phyloP scores from a whole-genome alignment of 2,329 filamentous ascomycete genomes.

The Ceratocystis variospora region DNA sequence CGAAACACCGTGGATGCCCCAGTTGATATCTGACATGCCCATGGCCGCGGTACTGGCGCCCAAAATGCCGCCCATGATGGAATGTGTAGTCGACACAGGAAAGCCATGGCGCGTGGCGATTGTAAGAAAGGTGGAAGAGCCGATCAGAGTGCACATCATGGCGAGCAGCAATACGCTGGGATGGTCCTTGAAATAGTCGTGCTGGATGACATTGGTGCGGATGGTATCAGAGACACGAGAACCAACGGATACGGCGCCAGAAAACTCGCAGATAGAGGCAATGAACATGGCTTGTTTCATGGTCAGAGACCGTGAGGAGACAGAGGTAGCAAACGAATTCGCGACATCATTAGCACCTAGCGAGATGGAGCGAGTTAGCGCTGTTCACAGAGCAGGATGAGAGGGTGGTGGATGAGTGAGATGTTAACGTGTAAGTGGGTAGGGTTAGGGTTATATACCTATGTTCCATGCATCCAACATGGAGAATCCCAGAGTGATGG shows the following conservation, averaged over 20 bases:
- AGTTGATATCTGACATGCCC: constrained; percentile 28
- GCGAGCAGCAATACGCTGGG: constrained; percentile 38
- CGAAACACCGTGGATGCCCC: constrained; percentile 28
- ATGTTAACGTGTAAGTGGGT: neutral
- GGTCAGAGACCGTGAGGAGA: constrained; percentile 34
- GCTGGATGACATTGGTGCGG: constrained; percentile 34
- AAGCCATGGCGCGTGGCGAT: constrained; percentile 37
- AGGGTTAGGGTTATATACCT: constrained; percentile 26
- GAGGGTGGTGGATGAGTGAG: neutral
- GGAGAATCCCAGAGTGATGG: constrained; percentile 41
- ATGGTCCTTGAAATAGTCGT: constrained; percentile 30
- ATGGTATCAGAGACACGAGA: constrained; percentile 32
- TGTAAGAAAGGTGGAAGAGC: constrained; percentile 39
- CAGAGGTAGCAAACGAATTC: constrained; percentile 35
- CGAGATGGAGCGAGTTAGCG: neutral
- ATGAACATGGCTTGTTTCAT: constrained; percentile 34
- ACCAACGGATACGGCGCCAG: constrained; percentile 31
- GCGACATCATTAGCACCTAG: constrained; percentile 37
- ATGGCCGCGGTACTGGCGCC: constrained; percentile 28
- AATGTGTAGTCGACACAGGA: constrained; percentile 42
- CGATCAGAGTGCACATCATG: constrained; percentile 42
- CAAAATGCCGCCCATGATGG: constrained; percentile 33
- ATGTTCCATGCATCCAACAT: constrained; percentile 48
- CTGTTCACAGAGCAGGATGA: neutral
- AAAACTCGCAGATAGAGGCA: constrained; percentile 32